Base-by-base conservation (phyloP, 2,329 filamentous ascomycete species). In the Monilinia vaccinii-corymbosi region DNA sequence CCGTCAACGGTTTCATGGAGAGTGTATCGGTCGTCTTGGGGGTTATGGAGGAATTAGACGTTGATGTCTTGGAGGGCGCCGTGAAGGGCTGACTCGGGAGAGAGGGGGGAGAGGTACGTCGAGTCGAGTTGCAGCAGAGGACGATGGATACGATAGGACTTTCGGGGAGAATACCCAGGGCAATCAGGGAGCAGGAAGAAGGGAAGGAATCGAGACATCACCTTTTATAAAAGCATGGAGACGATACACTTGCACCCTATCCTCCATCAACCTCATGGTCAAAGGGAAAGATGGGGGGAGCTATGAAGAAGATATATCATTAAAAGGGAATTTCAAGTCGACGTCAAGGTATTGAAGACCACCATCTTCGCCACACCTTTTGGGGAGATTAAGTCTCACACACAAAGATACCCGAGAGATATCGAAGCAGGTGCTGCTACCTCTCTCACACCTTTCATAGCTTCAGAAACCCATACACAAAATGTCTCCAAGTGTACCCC, bases 1-100 rank as follows among this genome's bases (percentile, higher is more conserved):
- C 93, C 3, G 92, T 97, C 60, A 97, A 97, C 75, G 91, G 91
- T 11, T 97, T 97, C 74, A 91, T 97, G 80, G 93, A 97, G 69
- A 95, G 88, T 67, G 73, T 97, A 60, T 84, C 85, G 56, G 84
- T 97, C 6, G 87, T 97, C 1, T 73, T 97, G 46, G 89, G 91
- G 58, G 88, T 96, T 18, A 96, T 97, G 88, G 85, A 89, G 73
- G 88, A 95, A 72, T 75, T 97, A 68, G 93, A 97, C 74, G 83
- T 86, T 31, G 92, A 97, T 76, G 87, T 94, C 2, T 72, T 96
- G 44, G 82, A 80, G 38, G 64, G 31, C 16, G 63, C 65, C 21
- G 49, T 18, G 18, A 34, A 23, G 31, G 1, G 16, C 34, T 36
- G 34, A 36, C 11, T 3, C 3, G 25, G 6, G 25, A 28, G 25